phyloP scores from a whole-genome alignment of 768 basidiomycete species.

The Daedalea quercina region DNA sequence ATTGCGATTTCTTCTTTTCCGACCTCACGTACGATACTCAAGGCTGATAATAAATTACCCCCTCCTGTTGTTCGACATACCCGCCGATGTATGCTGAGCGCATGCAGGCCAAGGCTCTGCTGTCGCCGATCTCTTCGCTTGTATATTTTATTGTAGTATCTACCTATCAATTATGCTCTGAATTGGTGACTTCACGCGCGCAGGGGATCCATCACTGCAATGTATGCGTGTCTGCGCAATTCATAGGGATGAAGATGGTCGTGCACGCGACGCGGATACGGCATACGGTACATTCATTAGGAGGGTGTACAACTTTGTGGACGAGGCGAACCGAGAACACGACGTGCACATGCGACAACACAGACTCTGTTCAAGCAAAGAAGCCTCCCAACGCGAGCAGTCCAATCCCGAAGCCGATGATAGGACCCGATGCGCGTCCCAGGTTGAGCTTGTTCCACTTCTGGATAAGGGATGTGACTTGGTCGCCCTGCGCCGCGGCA shows the following conservation, averaged over 20 bases:
- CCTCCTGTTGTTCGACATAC: neutral
- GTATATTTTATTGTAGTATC: neutral
- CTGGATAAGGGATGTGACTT: neutral
- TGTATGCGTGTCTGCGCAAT: too few relatives aligned
- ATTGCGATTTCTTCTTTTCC: slow-evolving; percentile 83
- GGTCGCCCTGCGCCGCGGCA: neutral
- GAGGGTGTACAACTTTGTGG: too few relatives aligned
- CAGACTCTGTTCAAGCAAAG: neutral
- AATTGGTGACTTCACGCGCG: neutral
- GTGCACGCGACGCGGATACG: too few relatives aligned
- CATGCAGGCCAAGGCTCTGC: neutral
- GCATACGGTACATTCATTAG: too few relatives aligned
- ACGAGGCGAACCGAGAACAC: too few relatives aligned
- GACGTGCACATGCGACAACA: too few relatives aligned
- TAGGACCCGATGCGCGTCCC: neutral
- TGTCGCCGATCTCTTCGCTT: neutral
- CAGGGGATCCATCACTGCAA: neutral
- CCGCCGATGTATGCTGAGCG: neutral
- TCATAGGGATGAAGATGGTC: too few relatives aligned
- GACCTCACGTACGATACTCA: slow-evolving; percentile 34
- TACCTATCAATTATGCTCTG: neutral
- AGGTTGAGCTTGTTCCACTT: neutral
- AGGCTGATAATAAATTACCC: slow-evolving; percentile 1
- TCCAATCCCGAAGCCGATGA: neutral
- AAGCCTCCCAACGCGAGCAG: neutral